phyloP scores from a whole-genome alignment of 2,329 filamentous ascomycete genomes.

The Scytalidium sp. region DNA sequence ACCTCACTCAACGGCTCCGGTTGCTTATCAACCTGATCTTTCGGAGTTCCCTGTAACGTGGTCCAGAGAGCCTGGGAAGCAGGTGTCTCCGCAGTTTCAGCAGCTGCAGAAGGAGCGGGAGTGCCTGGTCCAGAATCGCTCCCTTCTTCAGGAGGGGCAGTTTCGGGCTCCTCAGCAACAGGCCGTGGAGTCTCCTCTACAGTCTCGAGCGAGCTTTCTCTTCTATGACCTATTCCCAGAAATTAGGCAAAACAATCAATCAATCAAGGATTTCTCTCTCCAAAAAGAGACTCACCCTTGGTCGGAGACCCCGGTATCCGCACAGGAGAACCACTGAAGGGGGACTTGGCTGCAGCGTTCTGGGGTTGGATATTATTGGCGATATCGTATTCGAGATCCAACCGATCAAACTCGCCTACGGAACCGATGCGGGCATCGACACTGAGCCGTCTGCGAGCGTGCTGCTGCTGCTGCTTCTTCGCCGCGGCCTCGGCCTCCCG shows the following conservation, averaged over 20 bases:
- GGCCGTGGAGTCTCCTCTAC: background rate
- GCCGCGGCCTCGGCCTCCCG: background rate
- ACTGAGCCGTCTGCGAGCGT: background rate
- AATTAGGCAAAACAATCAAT: background rate
- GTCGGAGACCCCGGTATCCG: background rate
- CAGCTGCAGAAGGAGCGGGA: background rate
- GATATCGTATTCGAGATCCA: background rate
- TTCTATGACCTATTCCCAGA: background rate
- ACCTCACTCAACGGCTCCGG: background rate
- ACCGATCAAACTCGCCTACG: background rate
- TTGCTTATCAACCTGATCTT: background rate
- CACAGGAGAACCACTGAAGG: background rate
- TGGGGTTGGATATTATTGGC: background rate
- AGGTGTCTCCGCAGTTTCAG: background rate
- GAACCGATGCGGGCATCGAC: background rate
- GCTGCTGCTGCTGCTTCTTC: background rate
- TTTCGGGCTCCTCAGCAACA: background rate
- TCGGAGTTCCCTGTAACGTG: background rate
- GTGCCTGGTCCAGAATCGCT: background rate
- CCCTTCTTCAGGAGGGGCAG: background rate
- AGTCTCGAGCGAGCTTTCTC: background rate
- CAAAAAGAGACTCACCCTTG: background rate
- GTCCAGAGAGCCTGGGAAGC: background rate
- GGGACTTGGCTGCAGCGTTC: background rate
- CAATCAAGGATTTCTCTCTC: no score